These are phyloP conservation scores for Salpingoeca rosetta DNA, from an alignment of 78 protist species.

Conservation along the genomic window DNA sequence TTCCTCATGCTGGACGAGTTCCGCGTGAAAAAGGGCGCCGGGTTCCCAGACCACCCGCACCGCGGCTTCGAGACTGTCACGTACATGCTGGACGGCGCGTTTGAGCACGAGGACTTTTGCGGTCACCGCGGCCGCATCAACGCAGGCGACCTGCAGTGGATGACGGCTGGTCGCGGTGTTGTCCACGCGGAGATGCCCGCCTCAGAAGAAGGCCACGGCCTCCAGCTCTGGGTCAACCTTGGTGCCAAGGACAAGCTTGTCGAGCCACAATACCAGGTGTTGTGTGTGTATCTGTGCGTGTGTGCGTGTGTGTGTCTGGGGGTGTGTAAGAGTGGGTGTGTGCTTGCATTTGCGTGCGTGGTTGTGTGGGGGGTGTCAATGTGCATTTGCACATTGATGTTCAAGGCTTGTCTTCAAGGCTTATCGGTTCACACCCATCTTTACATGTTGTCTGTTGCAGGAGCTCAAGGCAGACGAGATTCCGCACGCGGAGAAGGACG, in stretches of 20 bases:
- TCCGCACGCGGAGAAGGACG: conserved; percentile 2
- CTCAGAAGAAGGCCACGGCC: background rate
- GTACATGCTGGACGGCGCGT: conserved; percentile 29
- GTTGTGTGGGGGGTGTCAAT: no score
- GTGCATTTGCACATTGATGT: no score
- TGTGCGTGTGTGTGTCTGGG: no score
- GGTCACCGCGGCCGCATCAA: conserved; percentile 12
- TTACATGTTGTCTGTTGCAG: no score
- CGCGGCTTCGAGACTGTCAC: conserved; percentile 61
- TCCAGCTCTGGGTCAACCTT: conserved; percentile 61
- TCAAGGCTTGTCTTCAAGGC: no score
- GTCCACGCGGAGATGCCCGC: conserved; percentile 39
- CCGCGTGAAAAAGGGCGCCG: background rate
- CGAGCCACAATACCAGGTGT: conserved; percentile 38
- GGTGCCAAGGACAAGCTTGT: conserved; percentile 36
- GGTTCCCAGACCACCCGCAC: conserved; percentile 52
- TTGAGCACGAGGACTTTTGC: conserved; percentile 32
- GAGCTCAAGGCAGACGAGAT: background rate
- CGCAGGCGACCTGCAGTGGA: conserved; percentile 42
- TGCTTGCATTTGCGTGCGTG: no score
- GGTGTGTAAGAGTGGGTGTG: no score
- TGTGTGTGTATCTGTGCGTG: no score
- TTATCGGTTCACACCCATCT: no score
- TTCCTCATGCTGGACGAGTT: conserved; percentile 21
- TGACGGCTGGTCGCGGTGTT: conserved; percentile 53